A percentile compares a stretch with the other conserved stretches of the same genome.
Conservation (phyloP, 306 rosid genomes). For the Glycine soja region DNA sequence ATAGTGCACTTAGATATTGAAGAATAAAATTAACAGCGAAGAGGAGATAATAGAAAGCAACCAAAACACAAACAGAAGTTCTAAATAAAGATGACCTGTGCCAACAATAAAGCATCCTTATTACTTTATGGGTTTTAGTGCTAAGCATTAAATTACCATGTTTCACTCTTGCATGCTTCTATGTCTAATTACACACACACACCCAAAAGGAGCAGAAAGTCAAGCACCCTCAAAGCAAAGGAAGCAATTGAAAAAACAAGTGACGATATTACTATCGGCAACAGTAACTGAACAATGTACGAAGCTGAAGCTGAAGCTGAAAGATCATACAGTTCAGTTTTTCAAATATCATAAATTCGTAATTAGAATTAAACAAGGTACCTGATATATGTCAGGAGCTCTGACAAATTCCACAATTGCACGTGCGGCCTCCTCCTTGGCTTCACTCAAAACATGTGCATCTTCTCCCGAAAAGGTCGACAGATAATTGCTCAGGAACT, state of each 20-base stretch:
- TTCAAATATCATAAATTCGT: constrained; percentile 35
- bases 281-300: neutral
- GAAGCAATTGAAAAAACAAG: neutral
- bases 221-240: constrained; percentile 18
- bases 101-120: constrained; percentile 14
- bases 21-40: neutral
- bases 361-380: constrained; percentile 43
- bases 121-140: neutral
- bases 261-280: neutral
- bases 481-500: constrained; percentile 82
- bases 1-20: neutral
- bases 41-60: neutral
- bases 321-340: neutral
- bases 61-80: constrained; percentile 25
- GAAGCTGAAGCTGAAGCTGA: neutral
- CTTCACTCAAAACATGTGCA: constrained; percentile 65
- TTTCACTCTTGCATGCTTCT: constrained; percentile 21
- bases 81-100: neutral
- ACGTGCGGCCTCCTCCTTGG: constrained; percentile 89
- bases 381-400: constrained; percentile 87
- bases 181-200: neutral
- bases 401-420: constrained; percentile 86
- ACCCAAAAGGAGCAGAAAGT: constrained; percentile 3
- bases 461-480: constrained; percentile 85
- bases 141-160: constrained; percentile 5